A percentile compares a stretch with the other conserved stretches of the same genome.
phyloP scores from a whole-genome alignment of 495 filamentous ascomycete genomes.

The Xylaria bambusicola region DNA sequence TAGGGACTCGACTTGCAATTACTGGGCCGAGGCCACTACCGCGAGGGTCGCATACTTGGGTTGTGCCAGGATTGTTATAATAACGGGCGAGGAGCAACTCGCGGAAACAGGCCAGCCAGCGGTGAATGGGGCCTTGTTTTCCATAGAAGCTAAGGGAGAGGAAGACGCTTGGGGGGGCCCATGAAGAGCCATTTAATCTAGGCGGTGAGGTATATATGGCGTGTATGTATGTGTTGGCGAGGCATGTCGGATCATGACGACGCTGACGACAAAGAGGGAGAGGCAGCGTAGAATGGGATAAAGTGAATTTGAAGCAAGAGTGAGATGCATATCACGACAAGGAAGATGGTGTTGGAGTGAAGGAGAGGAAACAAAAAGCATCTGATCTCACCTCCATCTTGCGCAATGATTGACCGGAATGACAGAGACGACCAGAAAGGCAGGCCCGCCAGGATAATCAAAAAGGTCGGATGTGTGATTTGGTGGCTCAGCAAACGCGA shows the following conservation, averaged over 20 bases:
- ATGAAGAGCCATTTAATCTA: constrained; percentile 11
- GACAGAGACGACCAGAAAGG: not conserved
- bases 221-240: constrained; percentile 19
- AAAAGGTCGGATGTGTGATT: constrained; percentile 1
- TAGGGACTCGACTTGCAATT: constrained; percentile 24
- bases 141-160: constrained; percentile 9
- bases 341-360: constrained; percentile 5
- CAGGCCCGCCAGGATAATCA: constrained; percentile 17
- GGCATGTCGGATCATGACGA: constrained; percentile 3
- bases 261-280: not conserved
- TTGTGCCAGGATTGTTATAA: constrained; percentile 13
- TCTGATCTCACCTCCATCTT: constrained; percentile 21
- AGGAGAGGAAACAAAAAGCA: not conserved
- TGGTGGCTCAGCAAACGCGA: constrained; percentile 15
- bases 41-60: constrained; percentile 16
- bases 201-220: constrained; percentile 17
- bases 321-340: constrained; percentile 5
- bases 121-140: constrained; percentile 10
- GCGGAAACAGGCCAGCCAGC: constrained; percentile 15
- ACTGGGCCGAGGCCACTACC: constrained; percentile 24
- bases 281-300: not conserved
- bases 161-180: not conserved
- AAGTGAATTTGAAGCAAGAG: constrained; percentile 4
- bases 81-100: constrained; percentile 1
- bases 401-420: constrained; percentile 12